Conservation (phyloP, 768 basidiomycete genomes). For the Pholiota conissans region DNA sequence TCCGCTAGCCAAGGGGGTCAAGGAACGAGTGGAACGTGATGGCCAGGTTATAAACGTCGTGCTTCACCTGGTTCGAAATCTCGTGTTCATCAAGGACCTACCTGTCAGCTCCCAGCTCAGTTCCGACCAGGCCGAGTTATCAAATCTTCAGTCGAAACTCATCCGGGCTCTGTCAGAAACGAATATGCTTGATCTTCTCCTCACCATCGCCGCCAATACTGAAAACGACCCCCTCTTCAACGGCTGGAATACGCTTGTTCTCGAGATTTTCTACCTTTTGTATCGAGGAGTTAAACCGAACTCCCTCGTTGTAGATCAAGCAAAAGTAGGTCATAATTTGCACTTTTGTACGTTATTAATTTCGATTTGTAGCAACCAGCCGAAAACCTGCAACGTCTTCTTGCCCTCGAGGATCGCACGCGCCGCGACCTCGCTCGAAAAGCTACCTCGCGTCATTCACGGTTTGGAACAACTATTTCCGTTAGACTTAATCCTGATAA, state of each 20-base stretch:
- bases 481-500: slow-evolving; percentile 70
- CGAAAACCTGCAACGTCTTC: slow-evolving; percentile 69
- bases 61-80: slow-evolving; percentile 87
- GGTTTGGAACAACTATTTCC: slow-evolving; percentile 94
- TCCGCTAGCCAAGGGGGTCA: slow-evolving; percentile 65
- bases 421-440: slow-evolving; percentile 56
- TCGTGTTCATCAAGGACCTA: slow-evolving; percentile 91
- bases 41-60: slow-evolving; percentile 85
- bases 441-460: slow-evolving; percentile 80
- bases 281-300: slow-evolving; percentile 77
- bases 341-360: slow-evolving; percentile 5
- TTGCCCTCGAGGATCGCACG: slow-evolving; percentile 72
- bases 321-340: slow-evolving; percentile 46
- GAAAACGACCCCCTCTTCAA: slow-evolving; percentile 78
- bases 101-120: slow-evolving; percentile 70
- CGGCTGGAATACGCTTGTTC: slow-evolving; percentile 83
- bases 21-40: slow-evolving; percentile 78
- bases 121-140: slow-evolving; percentile 77
- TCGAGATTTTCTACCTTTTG: slow-evolving; percentile 92
- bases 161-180: slow-evolving; percentile 71
- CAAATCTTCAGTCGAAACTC: slow-evolving; percentile 76
- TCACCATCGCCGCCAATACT: slow-evolving; percentile 83
- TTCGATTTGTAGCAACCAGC: slow-evolving; percentile 55
- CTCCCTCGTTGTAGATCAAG: slow-evolving; percentile 57
- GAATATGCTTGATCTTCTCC: slow-evolving; percentile 71